These are phyloP conservation scores for Nicotiana sylvestris DNA, from an alignment of 257 asterid genomes.

Conservation along the genomic window DNA sequence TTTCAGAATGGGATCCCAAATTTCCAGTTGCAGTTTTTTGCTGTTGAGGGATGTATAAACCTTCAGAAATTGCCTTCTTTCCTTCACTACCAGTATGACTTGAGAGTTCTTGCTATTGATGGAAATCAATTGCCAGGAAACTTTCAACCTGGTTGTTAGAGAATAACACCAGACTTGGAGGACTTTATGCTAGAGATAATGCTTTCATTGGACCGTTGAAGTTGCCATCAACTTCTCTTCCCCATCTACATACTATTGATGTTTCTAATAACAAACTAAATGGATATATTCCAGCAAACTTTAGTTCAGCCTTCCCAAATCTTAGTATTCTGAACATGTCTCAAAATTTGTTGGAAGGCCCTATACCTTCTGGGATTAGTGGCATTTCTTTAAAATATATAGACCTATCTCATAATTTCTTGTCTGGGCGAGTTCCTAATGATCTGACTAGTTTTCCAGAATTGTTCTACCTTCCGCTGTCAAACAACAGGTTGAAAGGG, in stretches of 20 bases:
- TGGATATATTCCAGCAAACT: neutral
- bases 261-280: slow-evolving; percentile 4
- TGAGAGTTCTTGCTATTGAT: neutral
- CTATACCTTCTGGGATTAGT: neutral
- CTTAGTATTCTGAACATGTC: neutral
- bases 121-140: neutral
- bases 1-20: neutral
- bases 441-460: neutral
- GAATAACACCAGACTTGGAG: slow-evolving; percentile 1
- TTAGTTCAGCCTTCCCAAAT: neutral
- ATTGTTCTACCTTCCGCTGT: neutral
- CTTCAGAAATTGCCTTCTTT: neutral
- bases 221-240: neutral
- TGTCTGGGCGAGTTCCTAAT: neutral
- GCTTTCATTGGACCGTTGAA: neutral
- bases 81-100: neutral
- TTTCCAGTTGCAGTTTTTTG: neutral
- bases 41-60: neutral
- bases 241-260: neutral
- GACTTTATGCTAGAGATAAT: neutral
- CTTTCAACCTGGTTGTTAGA: neutral
- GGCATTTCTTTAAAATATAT: rapidly evolving
- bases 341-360: neutral
- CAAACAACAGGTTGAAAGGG: slow-evolving; percentile 5
- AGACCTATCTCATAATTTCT: neutral